phyloP scores from a whole-genome alignment of 2,329 filamentous ascomycete genomes.

The Arthrobotrys sinensis region DNA sequence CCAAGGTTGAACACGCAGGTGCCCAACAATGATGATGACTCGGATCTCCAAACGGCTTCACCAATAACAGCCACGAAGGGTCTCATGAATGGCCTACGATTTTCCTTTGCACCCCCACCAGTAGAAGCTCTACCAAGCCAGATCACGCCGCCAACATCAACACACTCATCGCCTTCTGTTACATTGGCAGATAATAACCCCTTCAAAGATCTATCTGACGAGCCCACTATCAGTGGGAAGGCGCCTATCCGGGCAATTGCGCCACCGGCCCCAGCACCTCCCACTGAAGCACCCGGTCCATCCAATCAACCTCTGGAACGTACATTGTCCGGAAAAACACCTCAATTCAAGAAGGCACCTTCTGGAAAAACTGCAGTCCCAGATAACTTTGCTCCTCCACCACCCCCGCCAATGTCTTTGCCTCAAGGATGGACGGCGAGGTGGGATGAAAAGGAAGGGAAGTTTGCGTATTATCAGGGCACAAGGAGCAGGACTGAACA shows the following conservation, averaged over 20 bases:
- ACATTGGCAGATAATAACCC: slow-evolving; percentile 51
- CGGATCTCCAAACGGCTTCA: slow-evolving; percentile 42
- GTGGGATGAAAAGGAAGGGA: slow-evolving; percentile 61
- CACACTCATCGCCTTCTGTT: slow-evolving; percentile 43
- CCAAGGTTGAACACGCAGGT: slow-evolving; percentile 38
- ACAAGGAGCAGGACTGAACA: slow-evolving; percentile 61
- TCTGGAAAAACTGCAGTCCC: slow-evolving; percentile 45
- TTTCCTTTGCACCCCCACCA: slow-evolving; percentile 54
- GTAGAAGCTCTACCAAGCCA: slow-evolving; percentile 41
- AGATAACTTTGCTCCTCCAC: slow-evolving; percentile 60
- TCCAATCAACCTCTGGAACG: slow-evolving; percentile 42
- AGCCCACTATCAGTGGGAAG: not conserved
- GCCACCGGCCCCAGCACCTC: slow-evolving; percentile 24
- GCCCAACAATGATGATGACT: slow-evolving; percentile 1
- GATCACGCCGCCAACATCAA: slow-evolving; percentile 46
- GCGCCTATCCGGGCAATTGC: slow-evolving; percentile 50
- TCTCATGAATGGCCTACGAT: slow-evolving; percentile 53
- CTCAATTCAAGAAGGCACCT: slow-evolving; percentile 53
- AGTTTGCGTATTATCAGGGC: slow-evolving; percentile 63
- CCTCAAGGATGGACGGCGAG: slow-evolving; percentile 63
- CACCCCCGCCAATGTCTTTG: slow-evolving; percentile 62
- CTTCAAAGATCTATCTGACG: slow-evolving; percentile 38
- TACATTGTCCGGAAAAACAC: slow-evolving; percentile 42
- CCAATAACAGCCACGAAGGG: slow-evolving; percentile 51
- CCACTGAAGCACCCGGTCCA: not conserved